A percentile compares a stretch with the other conserved stretches of the same genome.
phyloP scores from a whole-genome alignment of 371 early-diverging fungal genomes.

The Mortierella sp. region DNA sequence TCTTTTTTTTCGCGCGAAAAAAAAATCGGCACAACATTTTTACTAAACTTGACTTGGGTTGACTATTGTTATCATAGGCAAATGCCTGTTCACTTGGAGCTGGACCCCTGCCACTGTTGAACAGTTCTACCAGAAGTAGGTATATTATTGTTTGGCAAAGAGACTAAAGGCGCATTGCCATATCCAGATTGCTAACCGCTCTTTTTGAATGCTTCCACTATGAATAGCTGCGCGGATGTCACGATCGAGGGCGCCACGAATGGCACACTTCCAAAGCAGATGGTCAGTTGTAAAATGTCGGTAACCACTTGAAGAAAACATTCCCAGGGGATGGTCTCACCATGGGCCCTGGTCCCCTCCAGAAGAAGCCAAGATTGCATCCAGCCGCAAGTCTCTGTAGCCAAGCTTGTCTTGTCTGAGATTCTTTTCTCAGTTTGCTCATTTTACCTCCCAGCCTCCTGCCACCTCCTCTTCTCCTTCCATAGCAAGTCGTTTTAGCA shows the following conservation, averaged over 20 bases:
- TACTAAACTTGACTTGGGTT: not conserved
- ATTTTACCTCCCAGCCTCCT: not conserved
- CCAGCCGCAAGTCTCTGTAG: constrained; percentile 15
- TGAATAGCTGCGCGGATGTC: constrained; percentile 29
- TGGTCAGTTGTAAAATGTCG: constrained; percentile 35
- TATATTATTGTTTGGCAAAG: not conserved
- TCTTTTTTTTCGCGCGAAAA: not conserved
- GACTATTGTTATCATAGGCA: not conserved
- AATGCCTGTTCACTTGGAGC: constrained; percentile 12
- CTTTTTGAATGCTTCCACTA: not conserved
- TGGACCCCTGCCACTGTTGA: not conserved
- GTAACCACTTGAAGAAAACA: constrained; percentile 1
- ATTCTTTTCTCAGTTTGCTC: not conserved
- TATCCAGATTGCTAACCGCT: not conserved
- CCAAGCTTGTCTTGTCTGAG: not conserved
- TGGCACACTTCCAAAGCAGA: constrained; percentile 15
- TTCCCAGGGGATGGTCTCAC: constrained; percentile 35
- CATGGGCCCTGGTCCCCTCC: constrained; percentile 34
- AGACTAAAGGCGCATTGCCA: not conserved
- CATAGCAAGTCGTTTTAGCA: not conserved
- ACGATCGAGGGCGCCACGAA: constrained; percentile 9
- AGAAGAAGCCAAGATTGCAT: constrained; percentile 16
- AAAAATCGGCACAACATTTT: not conserved
- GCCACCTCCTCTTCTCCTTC: not conserved
- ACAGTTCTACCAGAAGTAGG: constrained; percentile 28